Percentiles rank a stretch among this genome's conserved stretches.
These are phyloP conservation scores for Gamarada debralockiae DNA, from an alignment of 495 filamentous ascomycete genomes.

Conservation along the genomic window DNA sequence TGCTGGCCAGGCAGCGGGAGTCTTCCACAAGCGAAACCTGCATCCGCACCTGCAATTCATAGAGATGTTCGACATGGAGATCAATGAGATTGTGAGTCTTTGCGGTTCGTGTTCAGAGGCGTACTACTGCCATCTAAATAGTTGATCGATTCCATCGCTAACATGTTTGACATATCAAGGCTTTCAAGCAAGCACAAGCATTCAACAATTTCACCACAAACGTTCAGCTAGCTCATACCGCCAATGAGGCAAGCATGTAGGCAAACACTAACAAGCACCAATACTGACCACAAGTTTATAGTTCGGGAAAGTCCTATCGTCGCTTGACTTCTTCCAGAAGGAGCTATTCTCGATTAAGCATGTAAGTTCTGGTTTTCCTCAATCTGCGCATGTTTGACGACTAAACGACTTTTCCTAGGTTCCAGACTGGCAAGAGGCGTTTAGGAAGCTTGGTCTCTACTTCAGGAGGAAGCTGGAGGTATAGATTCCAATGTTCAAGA, in stretches of 20 bases:
- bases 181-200: not conserved
- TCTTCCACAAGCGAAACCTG: conserved; percentile 5
- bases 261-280: not conserved
- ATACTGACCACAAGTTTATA: not conserved
- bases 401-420: not conserved
- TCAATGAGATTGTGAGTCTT: conserved; percentile 6
- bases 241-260: not conserved
- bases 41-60: conserved; percentile 8
- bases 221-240: conserved; percentile 1
- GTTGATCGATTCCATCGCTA: not conserved
- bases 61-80: conserved; percentile 8
- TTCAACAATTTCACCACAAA: not conserved
- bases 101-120: not conserved
- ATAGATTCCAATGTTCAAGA: too few relatives aligned
- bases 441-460: not conserved
- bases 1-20: not conserved
- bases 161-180: not conserved
- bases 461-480: not conserved
- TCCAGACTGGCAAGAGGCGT: not conserved
- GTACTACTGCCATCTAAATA: not conserved
- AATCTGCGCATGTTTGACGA: not conserved
- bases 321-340: not conserved
- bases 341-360: not conserved
- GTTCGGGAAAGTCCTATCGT: not conserved
- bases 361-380: not conserved